These are phyloP conservation scores for Globisporangium irregulare DNA, from an alignment of 352 stramenopile species.

Conservation along the genomic window DNA sequence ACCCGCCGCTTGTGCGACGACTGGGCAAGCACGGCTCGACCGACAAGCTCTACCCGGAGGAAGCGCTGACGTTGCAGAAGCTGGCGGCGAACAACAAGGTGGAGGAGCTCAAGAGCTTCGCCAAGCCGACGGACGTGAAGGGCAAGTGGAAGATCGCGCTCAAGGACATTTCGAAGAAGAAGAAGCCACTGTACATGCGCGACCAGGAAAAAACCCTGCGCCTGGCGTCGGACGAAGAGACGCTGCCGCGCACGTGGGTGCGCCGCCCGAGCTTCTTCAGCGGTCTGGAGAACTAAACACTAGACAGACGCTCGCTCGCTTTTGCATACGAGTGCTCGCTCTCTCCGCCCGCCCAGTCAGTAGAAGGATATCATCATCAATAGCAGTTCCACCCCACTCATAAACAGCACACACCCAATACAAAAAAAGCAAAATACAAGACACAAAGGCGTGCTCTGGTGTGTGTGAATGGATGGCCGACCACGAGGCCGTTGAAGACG, in stretches of 20 bases:
- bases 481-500: too few relatives aligned
- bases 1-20: conserved; percentile 72
- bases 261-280: conserved; percentile 69
- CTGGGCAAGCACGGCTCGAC: conserved; percentile 79
- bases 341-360: neutral
- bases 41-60: conserved; percentile 78
- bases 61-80: conserved; percentile 70
- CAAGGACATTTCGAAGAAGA: conserved; percentile 82
- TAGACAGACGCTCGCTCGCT: neutral
- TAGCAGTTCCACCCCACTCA: conserved; percentile 1
- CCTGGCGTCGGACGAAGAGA: conserved; percentile 71
- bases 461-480: too few relatives aligned
- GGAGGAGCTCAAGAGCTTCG: conserved; percentile 69
- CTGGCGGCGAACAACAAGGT: conserved; percentile 76
- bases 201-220: conserved; percentile 52
- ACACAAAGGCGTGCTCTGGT: neutral
- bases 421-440: conserved; percentile 3
- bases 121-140: conserved; percentile 55
- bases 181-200: conserved; percentile 71
- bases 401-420: conserved; percentile 9
- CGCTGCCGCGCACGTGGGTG: conserved; percentile 79
- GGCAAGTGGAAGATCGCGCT: conserved; percentile 75
- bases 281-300: conserved; percentile 54
- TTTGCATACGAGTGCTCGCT: neutral
- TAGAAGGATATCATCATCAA: conserved; percentile 15